These are phyloP conservation scores for Halteria grandinella DNA, from an alignment of 73 alveolate species.

Conservation along the genomic window DNA sequence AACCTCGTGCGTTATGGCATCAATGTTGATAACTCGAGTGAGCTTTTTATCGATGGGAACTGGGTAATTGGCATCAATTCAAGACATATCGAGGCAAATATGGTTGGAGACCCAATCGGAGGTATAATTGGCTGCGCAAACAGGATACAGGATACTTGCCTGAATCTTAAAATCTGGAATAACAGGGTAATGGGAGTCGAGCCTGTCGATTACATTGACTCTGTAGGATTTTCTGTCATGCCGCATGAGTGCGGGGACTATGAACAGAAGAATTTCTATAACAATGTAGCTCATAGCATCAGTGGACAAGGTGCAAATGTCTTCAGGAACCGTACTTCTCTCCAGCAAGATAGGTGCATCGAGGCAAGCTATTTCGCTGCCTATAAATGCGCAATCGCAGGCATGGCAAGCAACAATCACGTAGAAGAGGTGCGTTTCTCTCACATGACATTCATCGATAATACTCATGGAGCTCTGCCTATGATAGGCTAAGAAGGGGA, in stretches of 20 bases:
- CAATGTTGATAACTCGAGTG: neutral
- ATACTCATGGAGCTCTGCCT: neutral
- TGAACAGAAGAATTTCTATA: neutral
- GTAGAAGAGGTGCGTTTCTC: neutral
- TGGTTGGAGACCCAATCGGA: neutral
- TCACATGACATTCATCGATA: conserved; percentile 7
- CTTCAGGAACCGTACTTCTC: neutral
- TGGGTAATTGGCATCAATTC: no score
- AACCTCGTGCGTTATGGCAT: neutral
- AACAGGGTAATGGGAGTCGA: neutral
- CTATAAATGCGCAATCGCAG: conserved; percentile 19
- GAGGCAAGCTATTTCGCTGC: conserved; percentile 30
- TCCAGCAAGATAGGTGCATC: neutral
- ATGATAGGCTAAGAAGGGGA: conserved; percentile 18
- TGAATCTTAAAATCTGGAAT: neutral
- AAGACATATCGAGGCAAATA: neutral
- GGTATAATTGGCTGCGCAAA: neutral
- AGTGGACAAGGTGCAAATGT: conserved; percentile 13
- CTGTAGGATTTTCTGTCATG: neutral
- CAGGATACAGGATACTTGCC: neutral
- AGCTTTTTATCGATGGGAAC: neutral
- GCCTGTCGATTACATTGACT: no score
- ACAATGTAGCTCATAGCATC: conserved; percentile 41
- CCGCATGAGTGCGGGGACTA: neutral
- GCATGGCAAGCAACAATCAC: neutral